Evolutionary conservation across 768 basidiomycete species (phyloP).

Genomic region (Podaxis sp.): DNA sequence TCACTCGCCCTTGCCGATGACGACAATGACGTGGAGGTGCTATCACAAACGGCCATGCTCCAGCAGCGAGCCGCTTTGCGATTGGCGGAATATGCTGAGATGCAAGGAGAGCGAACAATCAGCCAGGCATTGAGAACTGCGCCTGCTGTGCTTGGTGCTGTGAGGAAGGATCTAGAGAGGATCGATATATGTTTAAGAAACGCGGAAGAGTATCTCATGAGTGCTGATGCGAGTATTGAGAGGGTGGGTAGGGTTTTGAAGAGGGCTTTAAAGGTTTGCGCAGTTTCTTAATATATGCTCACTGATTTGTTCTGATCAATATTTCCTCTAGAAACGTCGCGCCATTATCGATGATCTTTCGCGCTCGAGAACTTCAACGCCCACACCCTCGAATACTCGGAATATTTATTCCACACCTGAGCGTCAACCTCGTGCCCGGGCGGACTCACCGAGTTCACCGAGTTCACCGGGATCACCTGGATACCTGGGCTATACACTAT

Average conservation of each 20-base stretch:
- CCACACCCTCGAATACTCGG: constrained; percentile 4
- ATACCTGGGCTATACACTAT: constrained; percentile 28
- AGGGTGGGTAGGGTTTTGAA: constrained; percentile 53
- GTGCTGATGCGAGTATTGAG: constrained; percentile 8
- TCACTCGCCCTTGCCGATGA: constrained; percentile 6
- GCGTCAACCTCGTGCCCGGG: background rate
- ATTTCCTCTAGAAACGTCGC: constrained; percentile 47
- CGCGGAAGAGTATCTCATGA: constrained; percentile 11
- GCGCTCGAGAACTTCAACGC: constrained; percentile 13
- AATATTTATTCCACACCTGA: background rate
- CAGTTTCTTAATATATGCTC: background rate
- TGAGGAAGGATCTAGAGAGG: constrained; percentile 53
- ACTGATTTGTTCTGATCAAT: background rate
- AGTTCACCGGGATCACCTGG: constrained; percentile 24
- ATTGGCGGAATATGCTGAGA: constrained; percentile 11
- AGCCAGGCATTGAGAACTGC: constrained; percentile 42
- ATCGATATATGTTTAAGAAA: constrained; percentile 34
- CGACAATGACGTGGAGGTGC: background rate
- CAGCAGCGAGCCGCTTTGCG: background rate
- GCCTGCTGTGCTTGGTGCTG: constrained; percentile 50
- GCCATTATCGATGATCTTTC: constrained; percentile 32
- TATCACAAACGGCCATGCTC: background rate
- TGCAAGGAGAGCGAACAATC: constrained; percentile 33
- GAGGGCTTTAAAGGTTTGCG: constrained; percentile 53
- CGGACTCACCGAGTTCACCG: background rate